A percentile compares a stretch with the other conserved stretches of the same genome.
phyloP scores from a whole-genome alignment of 78 protist genomes.

The Protostelium mycophagum region DNA sequence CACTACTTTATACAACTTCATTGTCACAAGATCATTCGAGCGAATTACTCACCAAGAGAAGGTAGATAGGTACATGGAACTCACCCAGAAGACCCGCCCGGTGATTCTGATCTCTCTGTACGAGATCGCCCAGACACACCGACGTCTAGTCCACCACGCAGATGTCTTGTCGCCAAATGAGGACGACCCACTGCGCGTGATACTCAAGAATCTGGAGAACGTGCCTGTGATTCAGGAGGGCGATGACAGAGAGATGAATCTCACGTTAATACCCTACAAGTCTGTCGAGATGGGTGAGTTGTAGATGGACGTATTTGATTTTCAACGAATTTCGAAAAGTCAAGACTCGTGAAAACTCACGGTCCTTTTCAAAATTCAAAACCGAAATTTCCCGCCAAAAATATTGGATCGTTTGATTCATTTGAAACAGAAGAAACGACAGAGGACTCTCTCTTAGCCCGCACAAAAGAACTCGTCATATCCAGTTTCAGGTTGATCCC shows the following conservation, averaged over 20 bases:
- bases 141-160: constrained; percentile 16
- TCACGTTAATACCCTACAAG: too few species aligned
- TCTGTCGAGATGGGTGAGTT: too few species aligned
- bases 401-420: too few species aligned
- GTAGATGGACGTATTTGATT: too few species aligned
- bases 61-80: constrained; percentile 59
- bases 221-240: constrained; percentile 25
- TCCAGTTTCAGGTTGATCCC: constrained; percentile 35
- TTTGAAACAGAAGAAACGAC: constrained; percentile 33
- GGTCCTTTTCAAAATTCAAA: constrained; percentile 47
- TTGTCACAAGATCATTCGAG: constrained; percentile 52
- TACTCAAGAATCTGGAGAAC: constrained; percentile 35
- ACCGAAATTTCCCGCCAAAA: too few species aligned
- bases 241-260: constrained; percentile 50
- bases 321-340: too few species aligned
- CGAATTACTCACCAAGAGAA: too few species aligned
- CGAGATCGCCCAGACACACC: constrained; percentile 53
- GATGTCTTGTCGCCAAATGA: constrained; percentile 24
- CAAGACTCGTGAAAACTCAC: too few species aligned
- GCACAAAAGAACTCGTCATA: constrained; percentile 51
- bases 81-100: constrained; percentile 53
- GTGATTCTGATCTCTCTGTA: constrained; percentile 37
- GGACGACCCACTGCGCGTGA: constrained; percentile 52
- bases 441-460: constrained; percentile 30
- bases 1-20: not conserved